Conservation (phyloP, 352 stramenopile species). For the Globisporangium echinulatum region DNA sequence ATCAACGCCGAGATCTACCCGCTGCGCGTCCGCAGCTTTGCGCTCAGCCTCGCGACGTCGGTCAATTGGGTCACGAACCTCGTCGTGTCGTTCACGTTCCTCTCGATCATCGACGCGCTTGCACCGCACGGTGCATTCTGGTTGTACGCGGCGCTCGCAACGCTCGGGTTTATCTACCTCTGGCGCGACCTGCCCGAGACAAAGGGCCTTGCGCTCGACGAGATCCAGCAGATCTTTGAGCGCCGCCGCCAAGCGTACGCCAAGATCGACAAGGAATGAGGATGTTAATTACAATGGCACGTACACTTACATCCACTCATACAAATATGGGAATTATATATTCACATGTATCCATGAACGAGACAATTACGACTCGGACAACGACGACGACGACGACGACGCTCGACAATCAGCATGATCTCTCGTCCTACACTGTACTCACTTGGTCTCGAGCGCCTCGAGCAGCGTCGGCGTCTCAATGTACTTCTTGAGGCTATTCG, state of each 20-base stretch:
- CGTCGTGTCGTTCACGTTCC: slow-evolving; percentile 91
- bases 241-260: slow-evolving; percentile 23
- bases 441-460: slow-evolving; percentile 23
- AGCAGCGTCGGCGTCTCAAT: slow-evolving; percentile 48
- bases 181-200: slow-evolving; percentile 88
- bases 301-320: no score
- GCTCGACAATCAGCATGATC: no score
- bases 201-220: slow-evolving; percentile 89
- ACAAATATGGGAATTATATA: no score
- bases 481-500: slow-evolving; percentile 36
- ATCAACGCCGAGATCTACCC: slow-evolving; percentile 95
- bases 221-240: slow-evolving; percentile 89
- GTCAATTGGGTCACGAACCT: slow-evolving; percentile 93
- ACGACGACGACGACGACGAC: no score
- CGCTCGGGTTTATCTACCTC: slow-evolving; percentile 72
- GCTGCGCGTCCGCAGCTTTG: slow-evolving; percentile 78
- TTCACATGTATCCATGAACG: not conserved
- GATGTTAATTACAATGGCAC: no score
- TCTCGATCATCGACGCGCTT: slow-evolving; percentile 78
- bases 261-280: slow-evolving; percentile 25
- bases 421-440: not conserved
- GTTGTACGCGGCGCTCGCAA: slow-evolving; percentile 81
- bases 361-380: not conserved
- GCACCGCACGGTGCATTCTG: slow-evolving; percentile 82
- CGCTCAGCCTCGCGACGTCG: slow-evolving; percentile 82